Base-by-base conservation (phyloP, 805 yeast species). In the Spathaspora passalidarum region DNA sequence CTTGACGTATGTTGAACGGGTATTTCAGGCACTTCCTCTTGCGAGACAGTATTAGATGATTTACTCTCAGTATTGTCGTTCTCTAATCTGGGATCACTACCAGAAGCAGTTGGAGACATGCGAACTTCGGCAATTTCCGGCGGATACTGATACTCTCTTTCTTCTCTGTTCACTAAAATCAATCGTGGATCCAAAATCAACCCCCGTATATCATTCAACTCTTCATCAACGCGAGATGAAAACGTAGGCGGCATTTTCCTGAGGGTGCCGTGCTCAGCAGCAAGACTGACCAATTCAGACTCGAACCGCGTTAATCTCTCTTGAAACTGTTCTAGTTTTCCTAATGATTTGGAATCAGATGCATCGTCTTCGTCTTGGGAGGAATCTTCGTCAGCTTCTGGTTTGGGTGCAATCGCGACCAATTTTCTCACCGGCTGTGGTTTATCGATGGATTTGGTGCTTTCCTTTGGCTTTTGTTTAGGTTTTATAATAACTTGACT, bases 241-340 rank as follows among this genome's bases (percentile, higher is more conserved):
- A 22, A 37, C 29, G 37, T 38, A n/a, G 5, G 10, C 21, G 42
- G 42, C 11, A 39, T 39, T 29, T 39, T 39, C 34, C 25, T 23
- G 3, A 36, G 22, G 11, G 21, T 18, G 17, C 38, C 40, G 7
- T 40, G 39, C 11, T 43, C 40, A n/a, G 21, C 29, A 6, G 46
- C 10, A n/a, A 49, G 34, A 11, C 50, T 29, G 26, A 39, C 45
- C 26, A 57, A 45, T 38, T 52, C 50, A 2, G 34, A 23, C 37
- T 63, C 64, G 20, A 63, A 54, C 21, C 47, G 51, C 34, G 55
- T 56, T 54, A 63, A 49, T 38, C 60, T 60, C 13, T 54, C 50
- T 40, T 51, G 49, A n/a, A 54, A 46, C 14, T 56, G 49, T 8
- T 53, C 50, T 4, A 59, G 48, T 40, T 56, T 60, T 7, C 57